These are phyloP conservation scores for Salix brachista DNA, from an alignment of 345 rosid genomes.

Conservation along the genomic window DNA sequence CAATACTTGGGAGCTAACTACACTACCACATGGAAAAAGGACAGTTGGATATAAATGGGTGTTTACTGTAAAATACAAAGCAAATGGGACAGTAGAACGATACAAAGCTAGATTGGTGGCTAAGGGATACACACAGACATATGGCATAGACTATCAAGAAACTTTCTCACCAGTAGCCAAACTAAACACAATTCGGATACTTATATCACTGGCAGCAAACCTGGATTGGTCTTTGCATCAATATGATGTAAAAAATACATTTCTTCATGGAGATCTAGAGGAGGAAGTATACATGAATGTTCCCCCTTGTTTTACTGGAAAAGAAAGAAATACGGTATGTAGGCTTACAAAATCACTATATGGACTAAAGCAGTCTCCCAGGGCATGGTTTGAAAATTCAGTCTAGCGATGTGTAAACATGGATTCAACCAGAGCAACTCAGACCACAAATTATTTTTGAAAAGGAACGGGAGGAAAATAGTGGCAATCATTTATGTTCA, in stretches of 20 bases:
- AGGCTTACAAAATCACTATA: neutral
- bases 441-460: neutral
- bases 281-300: too few species aligned
- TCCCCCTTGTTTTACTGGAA: too few species aligned
- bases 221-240: too few species aligned
- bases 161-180: neutral
- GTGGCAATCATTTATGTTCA: too few species aligned
- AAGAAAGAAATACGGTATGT: too few species aligned
- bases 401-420: neutral
- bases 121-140: too few species aligned
- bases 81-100: neutral
- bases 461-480: neutral
- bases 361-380: fast-evolving
- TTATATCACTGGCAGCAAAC: neutral
- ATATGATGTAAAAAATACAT: too few species aligned
- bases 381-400: neutral
- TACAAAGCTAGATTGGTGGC: neutral
- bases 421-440: too few species aligned
- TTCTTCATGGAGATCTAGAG: too few species aligned
- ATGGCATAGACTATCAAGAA: neutral
- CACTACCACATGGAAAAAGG: too few species aligned
- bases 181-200: neutral
- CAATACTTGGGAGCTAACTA: too few species aligned
- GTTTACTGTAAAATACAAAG: neutral
- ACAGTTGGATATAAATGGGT: neutral